Base-by-base conservation (phyloP, 164 flowering plant genomes). In the Litsea cubeba region DNA sequence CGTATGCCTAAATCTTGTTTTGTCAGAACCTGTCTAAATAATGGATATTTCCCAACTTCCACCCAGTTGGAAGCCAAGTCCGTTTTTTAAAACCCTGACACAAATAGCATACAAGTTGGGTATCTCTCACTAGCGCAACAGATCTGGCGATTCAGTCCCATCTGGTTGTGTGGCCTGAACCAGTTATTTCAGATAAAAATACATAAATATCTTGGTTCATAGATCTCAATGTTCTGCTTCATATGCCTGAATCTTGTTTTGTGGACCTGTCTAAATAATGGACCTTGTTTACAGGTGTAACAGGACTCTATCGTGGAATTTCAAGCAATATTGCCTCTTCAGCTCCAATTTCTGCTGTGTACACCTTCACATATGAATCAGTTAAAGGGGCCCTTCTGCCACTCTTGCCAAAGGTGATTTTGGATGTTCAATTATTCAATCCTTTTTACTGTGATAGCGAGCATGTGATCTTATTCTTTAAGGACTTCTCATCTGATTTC, bases 261-360 rank as follows among this genome's bases (percentile, higher is more conserved):
- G n/a, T 54, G 26, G 71, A 28, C 6, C 12, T 68, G 0, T 68
- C 15, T 26, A 30, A 66, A 66, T 66, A 11, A 72, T 23, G 58
- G 62, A 25, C 49, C 68, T 50, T 54, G 58, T 68, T 83, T 78
- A 74, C 89, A 96, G 99, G 99, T 77, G 71, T 91, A 58, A 75
- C 76, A 22, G 99, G 97, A 73, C 88, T 96, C 20, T 96, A 96
- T 77, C 97, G 99, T 77, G 99, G 99, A 75, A 86, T 96, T 76
- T 74, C 88, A 57, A 92, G 95, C 87, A 93, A 94, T 75, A 86
- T 96, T 85, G 88, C 93, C 58, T 87, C 88, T 58, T 92, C 99
- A 64, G 98, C 98, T 78, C 99, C 99, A 57, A 93, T 94, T 72
- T 96, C 99, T 82, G 99, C 97, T 0, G 77, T 96, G 77, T 96